These are phyloP conservation scores for Fusarium phyllophilum DNA, from an alignment of 2,329 filamentous ascomycete species.

Conservation along the genomic window DNA sequence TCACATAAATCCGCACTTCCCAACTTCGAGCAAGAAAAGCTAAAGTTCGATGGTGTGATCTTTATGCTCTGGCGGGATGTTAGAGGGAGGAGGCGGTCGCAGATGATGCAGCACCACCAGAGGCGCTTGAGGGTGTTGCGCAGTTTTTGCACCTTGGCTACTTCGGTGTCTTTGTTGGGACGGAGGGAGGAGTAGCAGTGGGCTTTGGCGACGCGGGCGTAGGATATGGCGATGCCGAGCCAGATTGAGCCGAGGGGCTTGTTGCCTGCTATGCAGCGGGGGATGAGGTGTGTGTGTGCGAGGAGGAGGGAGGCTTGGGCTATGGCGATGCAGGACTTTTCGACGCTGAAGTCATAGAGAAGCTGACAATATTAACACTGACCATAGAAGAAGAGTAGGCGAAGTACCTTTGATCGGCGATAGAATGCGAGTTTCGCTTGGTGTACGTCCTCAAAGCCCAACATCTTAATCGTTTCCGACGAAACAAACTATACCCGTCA, in stretches of 20 bases:
- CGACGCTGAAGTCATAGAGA: conserved; percentile 41
- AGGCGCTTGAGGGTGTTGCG: conserved; percentile 39
- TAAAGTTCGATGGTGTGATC: conserved; percentile 40
- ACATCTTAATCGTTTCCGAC: conserved; percentile 23
- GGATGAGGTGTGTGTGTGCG: conserved; percentile 40
- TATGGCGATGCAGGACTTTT: conserved; percentile 39
- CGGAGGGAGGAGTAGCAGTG: conserved; percentile 36
- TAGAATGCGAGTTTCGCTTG: conserved; percentile 42
- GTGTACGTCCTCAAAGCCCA: conserved; percentile 38
- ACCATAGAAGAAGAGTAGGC: background rate
- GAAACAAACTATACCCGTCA: conserved; percentile 32
- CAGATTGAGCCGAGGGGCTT: conserved; percentile 42
- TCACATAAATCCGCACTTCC: conserved; percentile 35
- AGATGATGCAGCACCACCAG: conserved; percentile 44
- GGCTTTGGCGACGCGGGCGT: conserved; percentile 39
- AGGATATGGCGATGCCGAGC: conserved; percentile 41
- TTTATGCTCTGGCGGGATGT: conserved; percentile 41
- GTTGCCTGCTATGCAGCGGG: conserved; percentile 39
- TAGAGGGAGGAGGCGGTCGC: conserved; percentile 33
- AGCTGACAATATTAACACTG: conserved; percentile 11
- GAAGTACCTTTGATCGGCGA: conserved; percentile 32
- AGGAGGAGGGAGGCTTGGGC: conserved; percentile 39
- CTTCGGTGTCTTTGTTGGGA: conserved; percentile 8
- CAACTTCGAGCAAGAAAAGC: conserved; percentile 27
- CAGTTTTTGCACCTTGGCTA: conserved; percentile 18